phyloP scores from a whole-genome alignment of 2,329 filamentous ascomycete genomes.

The Pleomassaria siparia region DNA sequence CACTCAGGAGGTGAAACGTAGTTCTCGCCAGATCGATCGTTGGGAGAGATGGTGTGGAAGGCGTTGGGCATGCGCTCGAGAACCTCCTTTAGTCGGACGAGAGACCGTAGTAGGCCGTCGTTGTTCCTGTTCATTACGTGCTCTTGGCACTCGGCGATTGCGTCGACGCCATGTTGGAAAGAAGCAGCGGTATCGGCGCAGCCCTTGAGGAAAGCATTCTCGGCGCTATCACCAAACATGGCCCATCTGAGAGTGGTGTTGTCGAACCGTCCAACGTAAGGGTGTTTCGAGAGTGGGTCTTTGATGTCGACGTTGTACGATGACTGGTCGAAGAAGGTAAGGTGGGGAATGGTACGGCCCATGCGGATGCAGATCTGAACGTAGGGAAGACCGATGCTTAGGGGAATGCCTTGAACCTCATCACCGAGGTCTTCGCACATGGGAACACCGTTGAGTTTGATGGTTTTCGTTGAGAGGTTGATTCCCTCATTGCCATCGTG shows the following conservation, averaged over 20 bases:
- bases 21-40: constrained; percentile 25
- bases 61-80: constrained; percentile 27
- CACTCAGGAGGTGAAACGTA: constrained; percentile 27
- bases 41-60: constrained; percentile 26
- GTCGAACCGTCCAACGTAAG: constrained; percentile 44
- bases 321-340: constrained; percentile 57
- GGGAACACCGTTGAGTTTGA: constrained; percentile 44
- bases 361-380: constrained; percentile 56
- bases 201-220: constrained; percentile 28
- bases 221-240: constrained; percentile 29
- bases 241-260: constrained; percentile 25
- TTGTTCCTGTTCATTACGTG: constrained; percentile 29
- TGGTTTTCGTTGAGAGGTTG: constrained; percentile 36
- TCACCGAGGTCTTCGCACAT: constrained; percentile 57
- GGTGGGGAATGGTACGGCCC: constrained; percentile 56
- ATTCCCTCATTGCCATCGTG: constrained; percentile 57
- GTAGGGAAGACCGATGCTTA: constrained; percentile 54
- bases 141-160: constrained; percentile 28
- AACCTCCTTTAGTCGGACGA: constrained; percentile 27
- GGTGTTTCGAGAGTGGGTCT: constrained; percentile 52
- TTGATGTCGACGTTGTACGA: constrained; percentile 56
- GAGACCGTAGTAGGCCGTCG: constrained; percentile 24
- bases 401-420: constrained; percentile 54
- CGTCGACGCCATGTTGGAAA: constrained; percentile 26
- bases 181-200: constrained; percentile 25